Evolutionary conservation across 352 stramenopile genomes (phyloP).

Genomic region (Pythium grandisporangium): DNA sequence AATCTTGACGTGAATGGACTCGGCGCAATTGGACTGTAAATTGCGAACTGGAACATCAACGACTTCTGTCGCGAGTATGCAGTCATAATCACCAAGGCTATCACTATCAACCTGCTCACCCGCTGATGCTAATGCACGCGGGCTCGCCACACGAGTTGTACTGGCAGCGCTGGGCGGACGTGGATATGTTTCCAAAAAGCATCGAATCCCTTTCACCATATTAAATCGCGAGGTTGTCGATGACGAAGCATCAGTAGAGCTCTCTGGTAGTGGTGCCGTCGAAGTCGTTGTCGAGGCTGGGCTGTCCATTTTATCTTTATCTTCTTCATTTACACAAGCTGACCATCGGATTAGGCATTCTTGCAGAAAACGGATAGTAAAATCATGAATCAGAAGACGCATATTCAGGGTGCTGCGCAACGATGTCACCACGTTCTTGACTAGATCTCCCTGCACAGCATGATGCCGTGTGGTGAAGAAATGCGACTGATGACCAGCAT

Average conservation of each 20-base stretch:
- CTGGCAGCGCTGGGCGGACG: constrained; percentile 15
- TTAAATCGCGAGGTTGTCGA: too few species aligned
- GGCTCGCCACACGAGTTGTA: not conserved
- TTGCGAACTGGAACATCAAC: constrained; percentile 48
- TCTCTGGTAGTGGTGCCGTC: too few species aligned
- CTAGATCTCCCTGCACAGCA: constrained; percentile 19
- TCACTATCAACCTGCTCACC: constrained; percentile 5
- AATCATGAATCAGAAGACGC: constrained; percentile 55
- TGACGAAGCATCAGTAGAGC: too few species aligned
- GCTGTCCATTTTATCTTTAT: not conserved
- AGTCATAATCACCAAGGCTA: constrained; percentile 27
- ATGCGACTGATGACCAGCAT: constrained; percentile 43
- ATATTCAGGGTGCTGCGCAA: constrained; percentile 45
- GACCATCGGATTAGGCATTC: constrained; percentile 53
- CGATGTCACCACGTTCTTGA: constrained; percentile 41
- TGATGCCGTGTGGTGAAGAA: constrained; percentile 4
- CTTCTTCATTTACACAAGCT: too few species aligned
- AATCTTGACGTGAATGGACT: constrained; percentile 69
- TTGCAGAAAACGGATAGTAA: constrained; percentile 73
- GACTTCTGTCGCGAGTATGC: constrained; percentile 35
- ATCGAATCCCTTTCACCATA: constrained; percentile 70
- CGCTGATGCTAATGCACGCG: not conserved
- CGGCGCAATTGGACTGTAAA: constrained; percentile 57
- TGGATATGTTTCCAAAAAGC: constrained; percentile 60
- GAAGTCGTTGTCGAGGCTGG: not conserved